Evolutionary conservation across 352 stramenopile species (phyloP).

Genomic region (Pythium guiyangense): DNA sequence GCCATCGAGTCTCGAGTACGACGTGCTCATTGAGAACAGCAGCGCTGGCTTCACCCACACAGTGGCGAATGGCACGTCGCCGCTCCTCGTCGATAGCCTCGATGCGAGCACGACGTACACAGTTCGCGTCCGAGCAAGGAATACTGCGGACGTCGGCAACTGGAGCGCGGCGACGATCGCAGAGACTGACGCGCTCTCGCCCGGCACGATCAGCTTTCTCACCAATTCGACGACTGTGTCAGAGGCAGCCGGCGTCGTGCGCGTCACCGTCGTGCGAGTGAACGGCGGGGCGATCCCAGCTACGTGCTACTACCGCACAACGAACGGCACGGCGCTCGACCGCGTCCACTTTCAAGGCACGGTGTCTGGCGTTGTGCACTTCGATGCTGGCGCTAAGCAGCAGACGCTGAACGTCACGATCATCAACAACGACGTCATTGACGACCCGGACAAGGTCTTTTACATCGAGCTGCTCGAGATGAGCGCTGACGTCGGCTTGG

Average conservation of each 20-base stretch:
- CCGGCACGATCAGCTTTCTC: conserved; percentile 38
- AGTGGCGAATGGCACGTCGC: neutral
- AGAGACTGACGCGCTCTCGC: conserved; percentile 41
- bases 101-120: conserved; percentile 22
- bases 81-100: conserved; percentile 15
- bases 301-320: conserved; percentile 25
- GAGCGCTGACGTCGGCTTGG: conserved; percentile 18
- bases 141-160: conserved; percentile 10
- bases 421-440: conserved; percentile 43
- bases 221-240: conserved; percentile 10
- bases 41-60: neutral
- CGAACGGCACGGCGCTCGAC: conserved; percentile 29
- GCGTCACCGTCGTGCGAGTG: conserved; percentile 20
- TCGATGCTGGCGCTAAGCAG: conserved; percentile 18
- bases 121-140: conserved; percentile 28
- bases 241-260: conserved; percentile 17
- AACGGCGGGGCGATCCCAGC: conserved; percentile 34
- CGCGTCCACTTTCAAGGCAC: conserved; percentile 21
- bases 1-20: conserved; percentile 19
- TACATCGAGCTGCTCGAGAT: conserved; percentile 26
- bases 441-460: conserved; percentile 47
- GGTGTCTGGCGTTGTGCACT: conserved; percentile 19
- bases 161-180: conserved; percentile 29
- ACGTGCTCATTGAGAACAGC: conserved; percentile 17
- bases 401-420: conserved; percentile 27